A percentile compares a stretch with the other conserved stretches of the same genome.
Evolutionary conservation across 441 rosid species (phyloP).

Genomic region (Biscutella laevigata): DNA sequence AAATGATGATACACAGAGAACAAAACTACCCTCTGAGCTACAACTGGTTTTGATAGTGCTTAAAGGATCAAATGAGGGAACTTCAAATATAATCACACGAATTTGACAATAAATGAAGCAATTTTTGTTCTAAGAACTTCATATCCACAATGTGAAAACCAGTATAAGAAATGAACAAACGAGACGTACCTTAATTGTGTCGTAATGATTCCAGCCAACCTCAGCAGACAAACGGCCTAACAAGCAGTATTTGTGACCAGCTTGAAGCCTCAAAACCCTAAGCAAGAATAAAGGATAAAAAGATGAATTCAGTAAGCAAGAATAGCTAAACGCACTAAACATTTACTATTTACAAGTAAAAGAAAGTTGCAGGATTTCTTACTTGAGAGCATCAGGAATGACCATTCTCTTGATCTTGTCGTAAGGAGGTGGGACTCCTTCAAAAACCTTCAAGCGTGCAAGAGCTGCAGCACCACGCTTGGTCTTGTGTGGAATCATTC

Average conservation of each 20-base stretch:
- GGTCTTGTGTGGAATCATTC: conserved; percentile 70
- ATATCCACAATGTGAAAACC: no score
- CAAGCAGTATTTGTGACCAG: no score
- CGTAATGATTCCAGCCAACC: conserved; percentile 90
- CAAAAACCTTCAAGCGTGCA: conserved; percentile 58
- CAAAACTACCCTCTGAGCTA: not conserved
- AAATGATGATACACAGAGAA: no score
- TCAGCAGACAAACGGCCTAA: conserved; percentile 67
- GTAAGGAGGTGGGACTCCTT: conserved; percentile 57
- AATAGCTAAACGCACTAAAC: not conserved
- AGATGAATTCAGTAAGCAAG: not conserved
- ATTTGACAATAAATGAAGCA: not conserved
- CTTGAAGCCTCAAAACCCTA: conserved; percentile 98
- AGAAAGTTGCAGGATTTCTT: not conserved
- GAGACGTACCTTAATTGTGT: conserved; percentile 61
- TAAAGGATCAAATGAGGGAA: not conserved
- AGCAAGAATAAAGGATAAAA: not conserved
- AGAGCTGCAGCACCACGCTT: conserved; percentile 66
- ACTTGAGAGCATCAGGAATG: conserved; percentile 71
- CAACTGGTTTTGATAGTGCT: not conserved
- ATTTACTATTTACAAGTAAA: not conserved
- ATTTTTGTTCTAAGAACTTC: no score
- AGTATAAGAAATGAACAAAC: no score
- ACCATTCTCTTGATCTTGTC: conserved; percentile 65
- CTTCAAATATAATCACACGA: not conserved